These are phyloP conservation scores for Zasmidium citrigriseum DNA, from an alignment of 2,329 filamentous ascomycete genomes.

Conservation along the genomic window DNA sequence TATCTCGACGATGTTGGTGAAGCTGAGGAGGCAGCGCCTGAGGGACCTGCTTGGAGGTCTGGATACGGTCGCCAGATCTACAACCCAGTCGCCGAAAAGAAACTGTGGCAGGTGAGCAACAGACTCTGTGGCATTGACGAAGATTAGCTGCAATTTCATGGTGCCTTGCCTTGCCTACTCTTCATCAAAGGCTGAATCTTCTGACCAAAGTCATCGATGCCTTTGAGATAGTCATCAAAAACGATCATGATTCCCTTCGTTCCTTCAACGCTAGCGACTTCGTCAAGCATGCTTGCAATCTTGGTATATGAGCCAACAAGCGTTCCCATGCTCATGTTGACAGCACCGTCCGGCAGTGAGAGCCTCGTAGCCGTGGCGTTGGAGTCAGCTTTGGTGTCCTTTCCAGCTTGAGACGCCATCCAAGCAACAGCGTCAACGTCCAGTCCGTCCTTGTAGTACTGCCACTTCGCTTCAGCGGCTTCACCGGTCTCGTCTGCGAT, in stretches of 20 bases:
- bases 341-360: constrained; percentile 12
- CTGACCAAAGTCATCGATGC: constrained; percentile 15
- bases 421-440: constrained; percentile 18
- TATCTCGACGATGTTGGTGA: constrained; percentile 43
- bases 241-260: constrained; percentile 18
- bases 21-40: neutral
- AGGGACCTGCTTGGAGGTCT: constrained; percentile 16
- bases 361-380: constrained; percentile 11
- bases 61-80: constrained; percentile 39
- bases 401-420: constrained; percentile 10
- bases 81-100: constrained; percentile 40
- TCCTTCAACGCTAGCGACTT: constrained; percentile 7
- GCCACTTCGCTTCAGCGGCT: constrained; percentile 15
- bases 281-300: constrained; percentile 10
- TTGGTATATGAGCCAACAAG: constrained; percentile 8
- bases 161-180: constrained; percentile 4
- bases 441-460: constrained; percentile 15
- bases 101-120: constrained; percentile 40
- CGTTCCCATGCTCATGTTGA: constrained; percentile 20
- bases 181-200: constrained; percentile 19
- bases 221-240: constrained; percentile 17
- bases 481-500: constrained; percentile 13
- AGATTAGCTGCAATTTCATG: neutral
- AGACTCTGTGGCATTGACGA: neutral
- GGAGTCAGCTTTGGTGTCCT: constrained; percentile 15